phyloP scores from a whole-genome alignment of 805 yeast genomes.

The Helenozyma baotianmanensis region DNA sequence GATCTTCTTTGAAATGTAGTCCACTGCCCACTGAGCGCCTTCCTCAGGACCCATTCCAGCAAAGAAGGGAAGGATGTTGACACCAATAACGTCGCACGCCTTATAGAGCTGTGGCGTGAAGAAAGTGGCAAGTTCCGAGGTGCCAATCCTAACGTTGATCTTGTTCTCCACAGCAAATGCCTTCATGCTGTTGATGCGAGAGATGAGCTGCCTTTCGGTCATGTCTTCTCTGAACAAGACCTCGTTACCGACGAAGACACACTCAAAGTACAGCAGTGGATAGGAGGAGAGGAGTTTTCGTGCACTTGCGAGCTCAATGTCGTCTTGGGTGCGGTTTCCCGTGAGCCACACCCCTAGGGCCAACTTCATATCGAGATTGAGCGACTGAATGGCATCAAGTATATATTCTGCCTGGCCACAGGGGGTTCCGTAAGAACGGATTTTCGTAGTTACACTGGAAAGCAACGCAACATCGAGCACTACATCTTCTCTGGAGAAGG shows the following conservation, averaged over 20 bases:
- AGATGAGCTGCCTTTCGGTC: constrained; percentile 30
- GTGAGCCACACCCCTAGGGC: constrained; percentile 65
- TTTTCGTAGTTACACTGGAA: constrained; percentile 53
- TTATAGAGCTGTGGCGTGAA: constrained; percentile 35
- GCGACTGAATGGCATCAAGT: constrained; percentile 47
- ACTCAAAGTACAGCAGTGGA: constrained; percentile 43
- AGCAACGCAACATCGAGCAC: constrained; percentile 52
- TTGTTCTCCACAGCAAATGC: constrained; percentile 27
- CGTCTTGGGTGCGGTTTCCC: constrained; percentile 38
- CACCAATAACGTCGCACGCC: constrained; percentile 54
- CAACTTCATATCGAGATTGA: constrained; percentile 51
- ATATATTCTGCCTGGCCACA: constrained; percentile 53
- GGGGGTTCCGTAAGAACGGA: constrained; percentile 58
- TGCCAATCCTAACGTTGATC: constrained; percentile 51
- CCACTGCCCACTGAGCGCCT: constrained; percentile 52
- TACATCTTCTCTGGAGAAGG: constrained; percentile 43
- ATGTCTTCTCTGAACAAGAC: constrained; percentile 53
- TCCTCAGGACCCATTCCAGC: constrained; percentile 47
- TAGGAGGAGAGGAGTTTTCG: constrained; percentile 35
- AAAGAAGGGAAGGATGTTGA: constrained; percentile 66
- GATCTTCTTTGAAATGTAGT: constrained; percentile 37
- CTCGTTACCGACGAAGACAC: constrained; percentile 60
- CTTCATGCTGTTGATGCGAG: constrained; percentile 41
- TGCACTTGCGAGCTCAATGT: constrained; percentile 43
- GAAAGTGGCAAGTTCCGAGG: constrained; percentile 54